Evolutionary conservation across 2,329 filamentous ascomycete species (phyloP).

Genomic region (Beauveria sp.): DNA sequence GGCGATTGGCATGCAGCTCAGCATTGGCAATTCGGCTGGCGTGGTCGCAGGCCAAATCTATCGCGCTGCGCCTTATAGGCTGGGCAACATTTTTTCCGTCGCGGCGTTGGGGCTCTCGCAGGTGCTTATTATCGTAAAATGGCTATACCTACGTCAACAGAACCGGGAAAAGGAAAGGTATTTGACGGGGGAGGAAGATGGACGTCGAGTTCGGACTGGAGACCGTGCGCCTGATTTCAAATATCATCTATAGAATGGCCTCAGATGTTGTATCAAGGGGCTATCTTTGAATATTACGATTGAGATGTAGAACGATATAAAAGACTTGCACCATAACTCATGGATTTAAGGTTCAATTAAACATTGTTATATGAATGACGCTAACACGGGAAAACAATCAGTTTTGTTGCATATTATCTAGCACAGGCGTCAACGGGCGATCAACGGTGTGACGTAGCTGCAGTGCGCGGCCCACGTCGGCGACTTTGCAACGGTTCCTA

Average conservation of each 20-base stretch:
- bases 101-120: constrained; percentile 23
- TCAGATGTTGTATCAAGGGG: too few relatives aligned
- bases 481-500: neutral
- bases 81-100: constrained; percentile 22
- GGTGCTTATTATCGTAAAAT: constrained; percentile 30
- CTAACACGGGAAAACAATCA: too few relatives aligned
- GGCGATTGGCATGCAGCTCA: constrained; percentile 37
- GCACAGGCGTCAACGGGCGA: neutral
- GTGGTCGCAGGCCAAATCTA: constrained; percentile 34
- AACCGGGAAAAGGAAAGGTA: constrained; percentile 32
- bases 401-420: too few relatives aligned
- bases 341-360: too few relatives aligned
- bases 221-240: constrained; percentile 40
- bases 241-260: constrained; percentile 28
- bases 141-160: constrained; percentile 33
- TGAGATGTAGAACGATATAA: too few relatives aligned
- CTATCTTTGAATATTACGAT: too few relatives aligned
- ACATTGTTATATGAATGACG: too few relatives aligned
- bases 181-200: constrained; percentile 34
- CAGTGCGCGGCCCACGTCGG: too few relatives aligned
- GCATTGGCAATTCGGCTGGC: constrained; percentile 38
- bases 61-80: constrained; percentile 22
- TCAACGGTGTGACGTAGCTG: neutral
- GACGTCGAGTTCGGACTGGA: constrained; percentile 35
- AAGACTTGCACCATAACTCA: too few relatives aligned